Percentiles rank a stretch among this genome's conserved stretches.
These are phyloP conservation scores for Backusella tuberculispora DNA, from an alignment of 192 early-diverging fungal genomes.

Conservation along the genomic window DNA sequence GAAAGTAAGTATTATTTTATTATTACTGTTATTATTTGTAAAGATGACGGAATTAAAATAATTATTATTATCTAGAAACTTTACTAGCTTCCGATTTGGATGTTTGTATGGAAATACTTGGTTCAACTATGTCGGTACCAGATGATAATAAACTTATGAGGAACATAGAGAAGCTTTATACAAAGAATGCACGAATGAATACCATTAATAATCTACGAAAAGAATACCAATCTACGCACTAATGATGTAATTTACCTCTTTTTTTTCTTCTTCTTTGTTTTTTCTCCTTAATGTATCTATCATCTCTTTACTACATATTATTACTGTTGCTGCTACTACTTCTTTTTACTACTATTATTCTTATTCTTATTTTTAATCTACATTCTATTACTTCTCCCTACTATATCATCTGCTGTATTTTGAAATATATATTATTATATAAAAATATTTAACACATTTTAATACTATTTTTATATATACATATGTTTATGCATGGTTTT, in stretches of 20 bases:
- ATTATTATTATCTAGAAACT: conserved; percentile 28
- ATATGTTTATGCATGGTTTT: conserved; percentile 3
- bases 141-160: conserved; percentile 51
- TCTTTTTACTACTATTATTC: too few relatives aligned
- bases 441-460: neutral
- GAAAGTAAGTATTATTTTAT: conserved; percentile 43
- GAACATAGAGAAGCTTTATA: conserved; percentile 42
- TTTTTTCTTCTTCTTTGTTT: too few relatives aligned
- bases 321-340: neutral
- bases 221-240: conserved; percentile 12
- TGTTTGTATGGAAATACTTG: conserved; percentile 47
- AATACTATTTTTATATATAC: neutral
- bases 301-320: conserved; percentile 8
- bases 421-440: neutral
- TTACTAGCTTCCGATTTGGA: conserved; percentile 54
- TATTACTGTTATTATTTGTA: conserved; percentile 8
- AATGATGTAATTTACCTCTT: conserved; percentile 12
- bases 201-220: neutral
- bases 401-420: neutral
- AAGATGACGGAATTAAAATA: neutral
- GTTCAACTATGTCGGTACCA: conserved; percentile 51
- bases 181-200: conserved; percentile 19
- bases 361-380: too few relatives aligned
- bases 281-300: neutral
- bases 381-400: too few relatives aligned